Conservation (phyloP, 257 asterid species). For the Solanum chaucha region DNA sequence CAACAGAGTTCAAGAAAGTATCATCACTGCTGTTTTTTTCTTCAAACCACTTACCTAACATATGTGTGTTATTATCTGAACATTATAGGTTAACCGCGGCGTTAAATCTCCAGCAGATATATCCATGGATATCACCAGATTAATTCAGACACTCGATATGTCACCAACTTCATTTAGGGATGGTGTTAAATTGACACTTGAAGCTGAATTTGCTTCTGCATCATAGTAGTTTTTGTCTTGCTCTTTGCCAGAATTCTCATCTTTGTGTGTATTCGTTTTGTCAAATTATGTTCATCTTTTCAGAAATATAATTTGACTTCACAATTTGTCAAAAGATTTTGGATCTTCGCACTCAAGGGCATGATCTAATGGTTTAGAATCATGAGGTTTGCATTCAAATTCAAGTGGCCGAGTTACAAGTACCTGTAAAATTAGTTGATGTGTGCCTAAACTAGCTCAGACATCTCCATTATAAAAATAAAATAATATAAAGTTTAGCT, state of each 20-base stretch:
- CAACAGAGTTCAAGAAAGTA: background rate
- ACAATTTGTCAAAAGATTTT: background rate
- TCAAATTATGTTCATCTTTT: background rate
- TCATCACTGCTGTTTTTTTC: background rate
- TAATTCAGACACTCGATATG: conserved; percentile 46
- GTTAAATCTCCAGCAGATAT: conserved; percentile 84
- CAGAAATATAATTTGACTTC: background rate
- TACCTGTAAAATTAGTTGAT: background rate
- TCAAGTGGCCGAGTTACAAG: background rate
- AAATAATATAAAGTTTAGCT: background rate
- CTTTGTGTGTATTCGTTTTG: background rate
- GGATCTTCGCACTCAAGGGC: background rate
- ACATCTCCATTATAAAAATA: background rate
- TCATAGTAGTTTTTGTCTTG: background rate
- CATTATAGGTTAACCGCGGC: conserved; percentile 78
- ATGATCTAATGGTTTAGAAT: background rate
- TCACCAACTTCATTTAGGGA: conserved; percentile 48
- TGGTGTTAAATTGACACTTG: conserved; percentile 67
- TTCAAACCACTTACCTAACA: background rate
- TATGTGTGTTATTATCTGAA: background rate
- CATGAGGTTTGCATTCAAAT: background rate
- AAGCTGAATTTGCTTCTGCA: conserved; percentile 17
- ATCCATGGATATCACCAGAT: conserved; percentile 76
- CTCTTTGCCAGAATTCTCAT: background rate
- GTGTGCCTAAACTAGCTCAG: background rate